phyloP scores from a whole-genome alignment of 1,284 basidiomycete species.

The Trametes versicolor region DNA sequence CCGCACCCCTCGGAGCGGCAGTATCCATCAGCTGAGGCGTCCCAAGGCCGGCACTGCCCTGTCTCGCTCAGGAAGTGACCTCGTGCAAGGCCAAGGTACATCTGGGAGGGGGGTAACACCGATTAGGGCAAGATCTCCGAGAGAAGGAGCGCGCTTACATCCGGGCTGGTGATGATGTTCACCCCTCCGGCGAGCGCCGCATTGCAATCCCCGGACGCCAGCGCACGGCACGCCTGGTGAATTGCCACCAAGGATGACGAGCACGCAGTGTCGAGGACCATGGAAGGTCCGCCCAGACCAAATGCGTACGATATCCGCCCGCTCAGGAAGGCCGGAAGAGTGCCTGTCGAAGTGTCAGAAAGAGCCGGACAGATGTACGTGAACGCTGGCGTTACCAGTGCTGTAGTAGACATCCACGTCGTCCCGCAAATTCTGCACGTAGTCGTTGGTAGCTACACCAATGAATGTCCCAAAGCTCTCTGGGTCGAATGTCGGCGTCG shows the following conservation, averaged over 20 bases:
- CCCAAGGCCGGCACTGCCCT: constrained; percentile 77
- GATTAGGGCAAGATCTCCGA: neutral
- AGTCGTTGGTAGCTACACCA: constrained; percentile 75
- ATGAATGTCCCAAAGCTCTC: constrained; percentile 71
- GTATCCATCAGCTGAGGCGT: constrained; percentile 77
- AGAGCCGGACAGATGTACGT: neutral
- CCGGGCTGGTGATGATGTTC: constrained; percentile 76
- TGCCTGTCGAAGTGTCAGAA: constrained; percentile 54
- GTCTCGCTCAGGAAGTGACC: constrained; percentile 74
- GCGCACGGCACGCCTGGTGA: constrained; percentile 72
- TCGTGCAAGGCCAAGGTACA: constrained; percentile 73
- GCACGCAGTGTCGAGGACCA: constrained; percentile 78
- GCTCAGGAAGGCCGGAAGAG: constrained; percentile 71
- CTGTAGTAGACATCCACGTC: constrained; percentile 76
- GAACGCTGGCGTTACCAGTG: constrained; percentile 56
- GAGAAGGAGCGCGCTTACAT: constrained; percentile 50
- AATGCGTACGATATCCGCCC: constrained; percentile 77
- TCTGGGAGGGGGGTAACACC: constrained; percentile 50
- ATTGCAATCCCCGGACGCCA: constrained; percentile 69
- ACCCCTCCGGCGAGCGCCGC: constrained; percentile 78
- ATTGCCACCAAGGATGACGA: constrained; percentile 75
- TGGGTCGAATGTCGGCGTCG: constrained; percentile 59
- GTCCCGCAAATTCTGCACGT: constrained; percentile 67
- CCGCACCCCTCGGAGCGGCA: constrained; percentile 78
- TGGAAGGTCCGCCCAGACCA: constrained; percentile 72